A percentile compares a stretch with the other conserved stretches of the same genome.
Evolutionary conservation across 768 basidiomycete species (phyloP).

Genomic region (Termitomyces sp.): DNA sequence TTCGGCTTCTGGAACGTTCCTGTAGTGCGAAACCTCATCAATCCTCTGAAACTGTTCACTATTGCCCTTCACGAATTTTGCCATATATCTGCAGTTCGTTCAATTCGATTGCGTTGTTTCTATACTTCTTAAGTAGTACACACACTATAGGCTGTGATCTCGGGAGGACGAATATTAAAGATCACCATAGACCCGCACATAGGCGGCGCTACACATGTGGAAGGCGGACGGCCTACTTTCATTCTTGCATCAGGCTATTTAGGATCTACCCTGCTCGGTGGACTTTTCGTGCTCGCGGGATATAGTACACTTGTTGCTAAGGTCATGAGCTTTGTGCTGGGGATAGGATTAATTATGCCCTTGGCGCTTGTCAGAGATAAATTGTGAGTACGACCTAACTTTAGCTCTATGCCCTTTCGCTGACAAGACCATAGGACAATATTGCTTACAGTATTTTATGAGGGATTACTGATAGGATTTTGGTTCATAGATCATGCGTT

Average conservation of each 20-base stretch:
- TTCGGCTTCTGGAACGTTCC: conserved; percentile 89
- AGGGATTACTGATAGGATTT: conserved; percentile 84
- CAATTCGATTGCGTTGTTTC: neutral
- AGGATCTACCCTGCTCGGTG: conserved; percentile 78
- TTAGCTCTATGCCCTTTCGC: too few relatives aligned
- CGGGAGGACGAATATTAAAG: conserved; percentile 72
- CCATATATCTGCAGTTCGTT: conserved; percentile 69
- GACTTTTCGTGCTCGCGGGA: conserved; percentile 75
- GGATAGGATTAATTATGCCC: conserved; percentile 80
- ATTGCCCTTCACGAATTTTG: conserved; percentile 89
- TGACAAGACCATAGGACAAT: conserved; percentile 59
- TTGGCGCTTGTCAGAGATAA: conserved; percentile 86
- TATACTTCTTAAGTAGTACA: neutral
- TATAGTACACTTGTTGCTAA: conserved; percentile 91
- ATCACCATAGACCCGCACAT: conserved; percentile 83
- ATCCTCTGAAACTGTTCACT: conserved; percentile 80
- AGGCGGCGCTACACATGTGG: conserved; percentile 72
- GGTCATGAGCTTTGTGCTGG: conserved; percentile 87
- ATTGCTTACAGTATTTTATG: conserved; percentile 72
- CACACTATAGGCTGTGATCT: conserved; percentile 59
- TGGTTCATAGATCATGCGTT: conserved; percentile 95
- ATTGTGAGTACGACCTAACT: conserved; percentile 49
- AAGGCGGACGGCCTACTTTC: conserved; percentile 67
- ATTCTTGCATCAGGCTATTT: conserved; percentile 79
- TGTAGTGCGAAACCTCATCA: conserved; percentile 70